phyloP scores from a whole-genome alignment of 2,329 filamentous ascomycete species.

The Aureobasidium uvarum region DNA sequence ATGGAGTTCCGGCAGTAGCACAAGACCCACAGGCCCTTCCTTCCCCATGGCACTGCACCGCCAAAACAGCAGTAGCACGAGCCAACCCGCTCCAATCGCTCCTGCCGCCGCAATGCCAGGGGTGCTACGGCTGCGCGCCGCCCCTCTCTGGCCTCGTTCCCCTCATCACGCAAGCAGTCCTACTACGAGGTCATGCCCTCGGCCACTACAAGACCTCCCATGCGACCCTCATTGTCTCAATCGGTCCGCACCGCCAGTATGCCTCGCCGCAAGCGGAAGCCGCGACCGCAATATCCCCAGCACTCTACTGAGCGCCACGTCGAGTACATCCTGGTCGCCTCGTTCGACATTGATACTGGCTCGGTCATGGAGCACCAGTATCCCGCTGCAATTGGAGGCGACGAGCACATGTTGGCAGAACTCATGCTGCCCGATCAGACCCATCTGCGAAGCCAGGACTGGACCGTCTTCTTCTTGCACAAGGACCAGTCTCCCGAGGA shows the following conservation, averaged over 20 bases:
- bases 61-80: conserved; percentile 28
- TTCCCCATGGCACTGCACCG: background rate
- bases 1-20: conserved; percentile 2
- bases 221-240: conserved; percentile 8
- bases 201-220: background rate
- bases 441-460: conserved; percentile 91
- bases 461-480: conserved; percentile 98
- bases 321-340: conserved; percentile 96
- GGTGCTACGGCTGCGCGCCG: conserved; percentile 35
- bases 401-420: conserved; percentile 97
- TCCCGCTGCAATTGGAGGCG: conserved; percentile 88
- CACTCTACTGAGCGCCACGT: conserved; percentile 75
- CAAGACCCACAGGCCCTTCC: background rate
- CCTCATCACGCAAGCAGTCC: conserved; percentile 36
- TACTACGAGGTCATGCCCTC: conserved; percentile 24
- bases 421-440: conserved; percentile 98
- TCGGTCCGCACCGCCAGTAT: background rate
- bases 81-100: conserved; percentile 2
- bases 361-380: conserved; percentile 99
- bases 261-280: conserved; percentile 32
- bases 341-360: conserved; percentile 93
- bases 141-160: conserved; percentile 45
- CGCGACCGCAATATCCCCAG: conserved; percentile 51
- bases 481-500: conserved; percentile 73
- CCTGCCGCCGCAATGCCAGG: conserved; percentile 21